Base-by-base conservation (phyloP, 2,329 filamentous ascomycete genomes). In the Alternaria gansuensis region DNA sequence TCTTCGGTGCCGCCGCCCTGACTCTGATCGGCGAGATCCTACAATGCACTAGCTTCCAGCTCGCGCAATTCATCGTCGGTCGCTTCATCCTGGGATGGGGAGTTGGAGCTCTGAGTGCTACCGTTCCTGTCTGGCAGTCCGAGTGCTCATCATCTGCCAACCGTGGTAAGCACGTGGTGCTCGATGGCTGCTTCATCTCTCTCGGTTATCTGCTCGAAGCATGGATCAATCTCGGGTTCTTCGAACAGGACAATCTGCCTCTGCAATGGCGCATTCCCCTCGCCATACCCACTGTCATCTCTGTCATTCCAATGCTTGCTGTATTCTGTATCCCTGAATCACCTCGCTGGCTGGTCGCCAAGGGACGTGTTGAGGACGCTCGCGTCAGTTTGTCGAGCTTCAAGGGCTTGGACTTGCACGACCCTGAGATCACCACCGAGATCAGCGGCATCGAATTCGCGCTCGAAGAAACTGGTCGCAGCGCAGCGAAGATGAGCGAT, bases 271-370 rank as follows among this genome's bases (percentile, higher is more conserved):
- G 88, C 5, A 89, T 91, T 64, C 88, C 88, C 0, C 84, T 91
- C 54, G 88, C 86, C 0, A 90, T 91, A 39, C 75, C 89, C 1
- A 87, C 87, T 2, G 80, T 91, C 0, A 71, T 78, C 53, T 78
- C 76, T 0, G 62, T 90, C 4, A 49, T 86, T 0, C 80, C 90
- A 0, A 79, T 90, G 50, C 69, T 66, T 0, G 72, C 81, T 2
- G 83, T 90, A 26, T 90, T 87, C 85, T 85, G 87, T 74, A 88
- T 91, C 70, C 90, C 89, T 0, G 90, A 92, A 63, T 89, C 87
- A 0, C 89, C 88, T 0, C 81, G 88, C 2, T 90, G 86, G 84
- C 81, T 92, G 0, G 84, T 86, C 63, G 90, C 90, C 65, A 85
- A 84, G 9, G 88, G 87, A 0, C 84, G 88, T 0, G 82, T 88